Evolutionary conservation across 345 rosid species (phyloP), one percentile per base, ranked within the genome.

Genomic region (Corchorus olitorius): DNA sequence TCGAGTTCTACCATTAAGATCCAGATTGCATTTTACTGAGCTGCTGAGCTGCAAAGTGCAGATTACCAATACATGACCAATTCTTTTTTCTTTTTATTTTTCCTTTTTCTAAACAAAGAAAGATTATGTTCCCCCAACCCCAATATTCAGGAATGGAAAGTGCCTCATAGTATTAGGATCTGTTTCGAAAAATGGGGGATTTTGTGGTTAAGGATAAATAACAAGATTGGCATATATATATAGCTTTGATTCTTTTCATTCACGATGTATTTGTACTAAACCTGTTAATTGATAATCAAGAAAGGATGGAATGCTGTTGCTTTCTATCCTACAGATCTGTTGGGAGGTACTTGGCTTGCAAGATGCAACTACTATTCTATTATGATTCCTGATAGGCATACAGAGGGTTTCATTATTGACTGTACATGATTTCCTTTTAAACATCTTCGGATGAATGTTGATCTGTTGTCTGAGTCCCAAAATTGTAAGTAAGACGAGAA

Each of bases 221-320:
- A 7, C 48, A 45, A 45, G 48, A 45, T 45, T 9, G 6, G 8
- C 48, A 45, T 68, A 50, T 49, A 50, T 49, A 34, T 50, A 27
- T 50, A 20, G 60, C 46, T 35, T 69, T 50, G 43, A 50, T 69
- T 69, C 60, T 69, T 69, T 69, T 67, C 15, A 53, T 3, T 12
- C 6, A 14, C 55, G 16, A 6, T 13, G 6, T 8, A 13, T 49
- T 45, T 48, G 71, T 66, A 13, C 22, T 3, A n/a, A 6, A 22
- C 72, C 8, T 14, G n/a, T 67, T 66, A 50, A 43, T 46, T 12
- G 71, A 16, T 66, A 46, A 66, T 10, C 45, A 45, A 45, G 54
- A 66, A 10, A 27, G 53, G 9, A 65, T 6, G 33, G 15, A 66
- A 17, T 19, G 4, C 13, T 46, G 45, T 20, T 3, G 37, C 5